Conservation (phyloP, 1,284 basidiomycete species). For the Microbotryomycetes sp. region DNA sequence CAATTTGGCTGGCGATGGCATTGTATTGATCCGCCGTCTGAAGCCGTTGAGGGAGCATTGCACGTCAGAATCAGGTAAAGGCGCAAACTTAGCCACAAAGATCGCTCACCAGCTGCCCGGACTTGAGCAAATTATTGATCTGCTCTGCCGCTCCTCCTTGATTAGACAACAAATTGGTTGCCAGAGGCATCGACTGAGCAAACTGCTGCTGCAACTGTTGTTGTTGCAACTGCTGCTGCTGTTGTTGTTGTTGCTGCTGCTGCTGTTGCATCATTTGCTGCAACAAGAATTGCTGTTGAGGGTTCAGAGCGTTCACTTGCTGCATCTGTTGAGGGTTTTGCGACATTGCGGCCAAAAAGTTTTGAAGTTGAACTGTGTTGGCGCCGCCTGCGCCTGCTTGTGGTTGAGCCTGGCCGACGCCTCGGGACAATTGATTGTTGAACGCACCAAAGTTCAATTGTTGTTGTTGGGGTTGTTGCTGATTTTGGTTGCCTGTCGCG, state of each 20-base stretch:
- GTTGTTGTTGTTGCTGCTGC: background rate
- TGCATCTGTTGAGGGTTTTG: background rate
- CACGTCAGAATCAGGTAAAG: no score
- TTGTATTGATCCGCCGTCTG: background rate
- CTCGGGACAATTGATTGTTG: no score
- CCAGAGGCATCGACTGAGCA: background rate
- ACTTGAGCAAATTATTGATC: background rate
- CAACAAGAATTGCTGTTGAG: background rate
- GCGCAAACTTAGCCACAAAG: no score
- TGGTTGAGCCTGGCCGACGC: no score
- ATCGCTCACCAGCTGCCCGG: background rate
- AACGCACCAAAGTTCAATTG: background rate
- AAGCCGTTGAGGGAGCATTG: background rate
- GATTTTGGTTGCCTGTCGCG: no score
- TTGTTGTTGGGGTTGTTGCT: background rate
- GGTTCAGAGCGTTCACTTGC: background rate
- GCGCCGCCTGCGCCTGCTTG: background rate
- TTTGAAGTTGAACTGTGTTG: background rate
- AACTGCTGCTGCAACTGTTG: background rate
- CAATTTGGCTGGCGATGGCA: background rate
- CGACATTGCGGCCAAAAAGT: background rate
- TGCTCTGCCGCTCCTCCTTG: no score
- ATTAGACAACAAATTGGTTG: no score
- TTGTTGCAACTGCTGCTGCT: background rate
- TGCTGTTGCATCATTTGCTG: background rate